phyloP scores from a whole-genome alignment of 768 basidiomycete genomes.

The Sarcomyxa edulis region DNA sequence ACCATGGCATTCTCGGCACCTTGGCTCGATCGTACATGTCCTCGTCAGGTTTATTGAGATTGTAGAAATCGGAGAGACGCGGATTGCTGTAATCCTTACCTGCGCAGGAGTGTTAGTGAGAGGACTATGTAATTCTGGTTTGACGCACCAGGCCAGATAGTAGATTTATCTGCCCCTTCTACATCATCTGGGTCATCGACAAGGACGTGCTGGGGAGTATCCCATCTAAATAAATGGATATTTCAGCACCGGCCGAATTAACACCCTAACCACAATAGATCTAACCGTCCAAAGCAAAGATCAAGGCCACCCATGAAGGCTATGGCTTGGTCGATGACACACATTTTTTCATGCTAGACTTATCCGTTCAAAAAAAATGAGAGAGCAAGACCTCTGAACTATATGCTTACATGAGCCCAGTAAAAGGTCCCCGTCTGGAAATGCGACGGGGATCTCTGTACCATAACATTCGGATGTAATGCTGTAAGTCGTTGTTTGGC shows the following conservation, averaged over 20 bases:
- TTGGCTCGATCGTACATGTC: constrained; percentile 93
- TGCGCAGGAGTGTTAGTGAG: constrained; percentile 18
- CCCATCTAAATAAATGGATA: constrained; percentile 60
- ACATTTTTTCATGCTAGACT: constrained; percentile 90
- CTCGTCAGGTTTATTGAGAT: constrained; percentile 83
- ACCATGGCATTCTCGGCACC: constrained; percentile 96
- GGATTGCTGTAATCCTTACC: constrained; percentile 96
- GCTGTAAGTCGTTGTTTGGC: constrained; percentile 76
- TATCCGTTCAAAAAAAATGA: neutral
- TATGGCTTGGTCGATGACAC: constrained; percentile 94
- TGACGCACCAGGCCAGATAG: constrained; percentile 81
- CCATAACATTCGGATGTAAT: constrained; percentile 89
- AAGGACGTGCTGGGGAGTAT: constrained; percentile 90
- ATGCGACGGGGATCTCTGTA: constrained; percentile 96
- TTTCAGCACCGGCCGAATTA: neutral
- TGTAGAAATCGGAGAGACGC: constrained; percentile 80
- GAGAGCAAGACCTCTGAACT: neutral
- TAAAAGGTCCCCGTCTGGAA: constrained; percentile 97
- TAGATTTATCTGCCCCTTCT: constrained; percentile 46
- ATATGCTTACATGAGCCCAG: constrained; percentile 86
- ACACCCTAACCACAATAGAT: neutral
- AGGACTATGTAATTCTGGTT: constrained; percentile 1
- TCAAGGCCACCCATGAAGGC: constrained; percentile 98
- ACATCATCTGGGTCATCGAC: constrained; percentile 75
- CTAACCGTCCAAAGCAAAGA: constrained; percentile 81